Evolutionary conservation across 1,284 basidiomycete species (phyloP).

Genomic region (Veloporphyrellus conicus): DNA sequence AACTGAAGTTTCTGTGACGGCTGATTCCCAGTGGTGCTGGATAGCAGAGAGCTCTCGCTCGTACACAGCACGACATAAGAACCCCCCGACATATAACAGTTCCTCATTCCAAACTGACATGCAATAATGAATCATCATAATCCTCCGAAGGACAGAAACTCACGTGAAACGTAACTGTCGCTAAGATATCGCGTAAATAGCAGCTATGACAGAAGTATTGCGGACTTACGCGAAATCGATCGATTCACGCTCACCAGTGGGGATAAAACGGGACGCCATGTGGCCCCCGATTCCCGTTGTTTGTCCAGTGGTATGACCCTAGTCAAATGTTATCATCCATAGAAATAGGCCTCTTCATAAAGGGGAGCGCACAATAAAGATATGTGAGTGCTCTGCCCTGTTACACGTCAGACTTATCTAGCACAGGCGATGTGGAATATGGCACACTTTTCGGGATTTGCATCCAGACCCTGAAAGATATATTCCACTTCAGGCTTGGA

Average conservation of each 20-base stretch:
- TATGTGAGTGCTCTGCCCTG: constrained; percentile 60
- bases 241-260: constrained; percentile 94
- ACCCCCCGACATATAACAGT: constrained; percentile 77
- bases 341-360: neutral
- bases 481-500: constrained; percentile 64
- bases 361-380: constrained; percentile 56
- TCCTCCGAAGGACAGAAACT: neutral
- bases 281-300: constrained; percentile 93
- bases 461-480: constrained; percentile 80
- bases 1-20: constrained; percentile 5
- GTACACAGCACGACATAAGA: constrained; percentile 78
- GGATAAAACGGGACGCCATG: constrained; percentile 89
- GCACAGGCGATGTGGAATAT: neutral
- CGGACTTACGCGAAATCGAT: constrained; percentile 62
- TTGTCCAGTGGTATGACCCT: constrained; percentile 85
- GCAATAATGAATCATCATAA: neutral
- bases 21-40: constrained; percentile 46
- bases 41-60: constrained; percentile 73
- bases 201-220: neutral
- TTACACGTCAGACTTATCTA: constrained; percentile 9
- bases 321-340: neutral
- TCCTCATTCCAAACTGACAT: constrained; percentile 77
- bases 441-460: constrained; percentile 73
- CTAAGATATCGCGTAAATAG: neutral
- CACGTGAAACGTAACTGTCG: neutral